phyloP scores from a whole-genome alignment of 768 basidiomycete genomes.

The Leucocoprinus leucothites region DNA sequence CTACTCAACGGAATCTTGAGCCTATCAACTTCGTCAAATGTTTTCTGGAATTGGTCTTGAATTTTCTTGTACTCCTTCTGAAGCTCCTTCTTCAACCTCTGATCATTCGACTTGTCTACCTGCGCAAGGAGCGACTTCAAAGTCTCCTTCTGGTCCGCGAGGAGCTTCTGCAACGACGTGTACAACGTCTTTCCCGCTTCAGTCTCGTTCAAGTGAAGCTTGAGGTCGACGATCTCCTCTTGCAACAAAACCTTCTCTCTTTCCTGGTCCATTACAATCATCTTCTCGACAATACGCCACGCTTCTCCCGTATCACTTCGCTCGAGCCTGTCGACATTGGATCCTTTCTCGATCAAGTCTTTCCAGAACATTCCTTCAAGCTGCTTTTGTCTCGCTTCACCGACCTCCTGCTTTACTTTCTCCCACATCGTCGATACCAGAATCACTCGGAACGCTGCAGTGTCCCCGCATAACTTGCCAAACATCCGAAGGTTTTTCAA shows the following conservation, averaged over 20 bases:
- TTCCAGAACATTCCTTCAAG: constrained; percentile 44
- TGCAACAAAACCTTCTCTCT: constrained; percentile 19
- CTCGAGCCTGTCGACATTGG: constrained; percentile 22
- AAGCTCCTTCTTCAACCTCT: background rate
- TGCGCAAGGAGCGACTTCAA: background rate
- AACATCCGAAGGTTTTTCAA: constrained; percentile 13
- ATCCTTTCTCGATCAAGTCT: constrained; percentile 40
- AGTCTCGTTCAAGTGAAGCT: constrained; percentile 21
- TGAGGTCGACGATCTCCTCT: constrained; percentile 21
- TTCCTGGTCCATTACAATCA: constrained; percentile 14
- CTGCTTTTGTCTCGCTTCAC: constrained; percentile 38
- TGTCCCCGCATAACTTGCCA: constrained; percentile 15
- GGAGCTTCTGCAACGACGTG: constrained; percentile 20
- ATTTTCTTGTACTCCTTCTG: constrained; percentile 4
- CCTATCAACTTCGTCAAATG: constrained; percentile 16
- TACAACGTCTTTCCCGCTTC: constrained; percentile 20
- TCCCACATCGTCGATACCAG: constrained; percentile 18
- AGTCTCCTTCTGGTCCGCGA: constrained; percentile 21
- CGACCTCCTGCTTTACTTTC: constrained; percentile 31
- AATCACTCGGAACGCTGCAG: constrained; percentile 12
- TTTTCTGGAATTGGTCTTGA: constrained; percentile 16
- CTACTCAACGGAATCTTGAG: constrained; percentile 4
- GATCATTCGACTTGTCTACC: constrained; percentile 9
- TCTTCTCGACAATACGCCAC: constrained; percentile 20
- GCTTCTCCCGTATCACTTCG: constrained; percentile 19